phyloP scores from a whole-genome alignment of 1,284 basidiomycete genomes.

The Malassezia yamatoensis region DNA sequence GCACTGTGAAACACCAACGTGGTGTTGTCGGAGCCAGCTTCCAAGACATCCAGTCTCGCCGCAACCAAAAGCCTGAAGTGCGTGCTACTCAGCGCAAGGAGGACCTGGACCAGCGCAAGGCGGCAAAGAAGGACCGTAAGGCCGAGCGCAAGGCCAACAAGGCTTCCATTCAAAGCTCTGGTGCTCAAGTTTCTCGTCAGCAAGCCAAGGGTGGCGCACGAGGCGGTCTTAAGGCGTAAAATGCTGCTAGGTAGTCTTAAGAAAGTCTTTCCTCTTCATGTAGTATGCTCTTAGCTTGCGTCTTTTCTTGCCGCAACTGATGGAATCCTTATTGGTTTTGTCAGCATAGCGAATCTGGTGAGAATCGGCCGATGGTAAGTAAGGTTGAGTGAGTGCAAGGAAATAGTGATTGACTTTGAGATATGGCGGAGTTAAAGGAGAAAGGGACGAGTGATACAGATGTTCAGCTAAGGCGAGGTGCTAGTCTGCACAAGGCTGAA shows the following conservation, averaged over 20 bases:
- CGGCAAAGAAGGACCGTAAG: conserved; percentile 60
- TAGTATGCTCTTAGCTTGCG: conserved; percentile 10
- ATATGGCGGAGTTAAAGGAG: conserved; percentile 4
- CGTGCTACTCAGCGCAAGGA: conserved; percentile 69
- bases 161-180: conserved; percentile 45
- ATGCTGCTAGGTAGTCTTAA: conserved; percentile 5
- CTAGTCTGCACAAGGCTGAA: neutral
- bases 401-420: neutral
- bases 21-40: conserved; percentile 96
- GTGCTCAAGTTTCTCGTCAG: conserved; percentile 77
- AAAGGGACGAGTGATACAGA: neutral
- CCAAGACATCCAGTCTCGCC: conserved; percentile 74
- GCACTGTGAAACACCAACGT: conserved; percentile 95
- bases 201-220: conserved; percentile 70
- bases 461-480: neutral
- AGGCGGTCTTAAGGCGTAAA: conserved; percentile 25
- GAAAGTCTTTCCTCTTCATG: conserved; percentile 9
- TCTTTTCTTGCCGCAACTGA: neutral
- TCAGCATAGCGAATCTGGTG: no score
- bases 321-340: no score
- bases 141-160: conserved; percentile 48
- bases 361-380: neutral
- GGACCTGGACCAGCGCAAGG: conserved; percentile 94
- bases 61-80: conserved; percentile 64
- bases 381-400: neutral